Evolutionary conservation across 2,329 filamentous ascomycete species (phyloP).

Genomic region (Pseudogymnoascus sp.): DNA sequence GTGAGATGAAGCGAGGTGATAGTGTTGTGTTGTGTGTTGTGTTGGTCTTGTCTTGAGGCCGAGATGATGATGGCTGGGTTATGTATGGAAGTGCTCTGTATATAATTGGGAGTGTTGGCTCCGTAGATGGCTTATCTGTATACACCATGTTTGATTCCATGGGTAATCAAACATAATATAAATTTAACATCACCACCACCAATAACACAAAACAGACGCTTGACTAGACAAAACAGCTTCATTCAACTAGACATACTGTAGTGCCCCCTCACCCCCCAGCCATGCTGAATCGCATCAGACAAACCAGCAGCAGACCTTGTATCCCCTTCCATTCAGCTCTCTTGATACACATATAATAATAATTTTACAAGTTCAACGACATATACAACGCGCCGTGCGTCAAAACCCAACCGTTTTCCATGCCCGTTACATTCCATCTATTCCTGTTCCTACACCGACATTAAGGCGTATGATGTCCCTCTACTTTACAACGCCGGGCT

Average conservation of each 20-base stretch:
- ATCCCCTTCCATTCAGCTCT: background rate
- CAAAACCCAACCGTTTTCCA: constrained; percentile 1
- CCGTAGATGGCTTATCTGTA: background rate
- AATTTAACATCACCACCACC: background rate
- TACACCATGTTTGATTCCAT: background rate
- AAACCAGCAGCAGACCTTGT: background rate
- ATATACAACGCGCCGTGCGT: constrained; percentile 2
- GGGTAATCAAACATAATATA: background rate
- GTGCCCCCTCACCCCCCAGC: background rate
- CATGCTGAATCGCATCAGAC: background rate
- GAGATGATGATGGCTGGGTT: background rate
- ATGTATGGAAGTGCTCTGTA: constrained; percentile 4
- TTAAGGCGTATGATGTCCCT: background rate
- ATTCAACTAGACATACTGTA: background rate
- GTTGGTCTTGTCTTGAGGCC: background rate
- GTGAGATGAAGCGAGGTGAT: background rate
- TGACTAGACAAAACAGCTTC: background rate
- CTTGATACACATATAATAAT: constrained; percentile 6
- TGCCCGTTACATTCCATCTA: background rate
- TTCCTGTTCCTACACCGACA: constrained; percentile 1
- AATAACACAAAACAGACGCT: background rate
- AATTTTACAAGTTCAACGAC: background rate
- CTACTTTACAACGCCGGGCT: background rate
- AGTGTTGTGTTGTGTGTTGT: background rate
- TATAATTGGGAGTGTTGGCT: background rate